Conservation (phyloP, 495 filamentous ascomycete species). For the Hyaloscypha bicolor region DNA sequence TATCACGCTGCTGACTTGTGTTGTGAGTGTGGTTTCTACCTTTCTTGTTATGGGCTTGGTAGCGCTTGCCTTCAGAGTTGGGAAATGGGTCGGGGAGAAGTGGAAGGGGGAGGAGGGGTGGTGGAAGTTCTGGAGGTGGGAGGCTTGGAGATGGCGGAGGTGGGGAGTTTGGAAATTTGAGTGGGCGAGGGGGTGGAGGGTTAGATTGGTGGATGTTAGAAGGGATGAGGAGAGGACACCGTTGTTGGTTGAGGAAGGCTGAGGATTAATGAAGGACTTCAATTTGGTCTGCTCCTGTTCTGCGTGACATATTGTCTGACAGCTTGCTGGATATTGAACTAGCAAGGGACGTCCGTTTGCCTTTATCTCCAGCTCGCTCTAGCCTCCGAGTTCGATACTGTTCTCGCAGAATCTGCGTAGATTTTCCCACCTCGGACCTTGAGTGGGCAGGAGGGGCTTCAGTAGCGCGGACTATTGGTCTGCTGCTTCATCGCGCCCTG, state of each 20-base stretch:
- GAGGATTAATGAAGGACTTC: background rate
- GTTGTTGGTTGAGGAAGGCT: conserved; percentile 2
- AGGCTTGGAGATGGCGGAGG: conserved; percentile 20
- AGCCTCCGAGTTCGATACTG: too few relatives aligned
- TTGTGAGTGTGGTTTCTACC: conserved; percentile 43
- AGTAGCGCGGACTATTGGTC: too few relatives aligned
- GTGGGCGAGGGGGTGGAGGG: conserved; percentile 16
- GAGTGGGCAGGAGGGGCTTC: too few relatives aligned
- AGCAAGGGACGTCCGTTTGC: too few relatives aligned
- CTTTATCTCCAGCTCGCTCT: background rate
- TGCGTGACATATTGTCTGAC: background rate
- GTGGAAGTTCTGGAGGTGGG: conserved; percentile 38
- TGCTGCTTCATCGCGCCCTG: background rate
- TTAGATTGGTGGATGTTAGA: conserved; percentile 21
- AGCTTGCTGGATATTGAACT: background rate
- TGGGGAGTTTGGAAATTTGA: conserved; percentile 16
- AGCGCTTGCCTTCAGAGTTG: conserved; percentile 26
- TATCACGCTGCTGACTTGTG: conserved; percentile 46
- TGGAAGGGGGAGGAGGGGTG: conserved; percentile 32
- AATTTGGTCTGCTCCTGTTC: background rate
- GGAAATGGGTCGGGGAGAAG: conserved; percentile 26
- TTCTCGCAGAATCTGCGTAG: too few relatives aligned
- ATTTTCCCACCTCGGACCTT: too few relatives aligned
- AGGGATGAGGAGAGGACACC: conserved; percentile 7
- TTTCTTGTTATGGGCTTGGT: conserved; percentile 39